Evolutionary conservation across 2,329 filamentous ascomycete genomes (phyloP), one percentile per base, ranked within the genome.

Genomic region (Colletotrichum sp.): DNA sequence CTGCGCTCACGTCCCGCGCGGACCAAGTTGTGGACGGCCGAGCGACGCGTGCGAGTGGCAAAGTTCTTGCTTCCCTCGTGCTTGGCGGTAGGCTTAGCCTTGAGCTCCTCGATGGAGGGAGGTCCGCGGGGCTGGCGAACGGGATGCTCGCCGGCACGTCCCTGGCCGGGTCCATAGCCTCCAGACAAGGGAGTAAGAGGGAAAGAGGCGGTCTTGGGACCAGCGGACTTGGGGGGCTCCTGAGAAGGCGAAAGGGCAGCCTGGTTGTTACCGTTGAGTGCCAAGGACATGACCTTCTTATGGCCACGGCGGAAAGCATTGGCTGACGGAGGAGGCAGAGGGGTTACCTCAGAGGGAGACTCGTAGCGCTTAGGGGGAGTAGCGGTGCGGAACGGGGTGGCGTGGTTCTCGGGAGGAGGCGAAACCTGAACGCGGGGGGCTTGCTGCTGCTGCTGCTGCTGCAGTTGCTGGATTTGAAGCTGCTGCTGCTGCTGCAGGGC

Each of bases 51-150:
- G 77, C 97, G 96, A 72, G 96, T 93, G 13, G 95, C 94, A 86
- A 99, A 99, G 88, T 99, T 99, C 92, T 98, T 93, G 92, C 96
- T 98, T 28, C 96, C 97, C 84, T 99, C 96, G 78, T 96, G 92
- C 87, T 96, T 98, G 79, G 95, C 93, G 10, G 96, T 99, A 2
- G 97, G 97, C 86, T 96, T 97, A 24, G 93, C 91, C 81, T 94
- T 92, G 76, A 99, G 92, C 87, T 99, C 97, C 79, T 99, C 97
- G 67, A 99, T 90, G 16, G 95, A 93, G 16, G 97, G 97, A 28
- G 97, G 97, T 7, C 96, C 96, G 78, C 96, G 95, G 69, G 97
- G 97, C 86, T 99, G 97, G 75, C 97, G 96, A 69, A 95, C 88
- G 10, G 97, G 97, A 83, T 99, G 97, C 86, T 99, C 97, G 79